Base-by-base conservation (phyloP, 176 grass and related monocot species). In the Paspalum notatum region DNA sequence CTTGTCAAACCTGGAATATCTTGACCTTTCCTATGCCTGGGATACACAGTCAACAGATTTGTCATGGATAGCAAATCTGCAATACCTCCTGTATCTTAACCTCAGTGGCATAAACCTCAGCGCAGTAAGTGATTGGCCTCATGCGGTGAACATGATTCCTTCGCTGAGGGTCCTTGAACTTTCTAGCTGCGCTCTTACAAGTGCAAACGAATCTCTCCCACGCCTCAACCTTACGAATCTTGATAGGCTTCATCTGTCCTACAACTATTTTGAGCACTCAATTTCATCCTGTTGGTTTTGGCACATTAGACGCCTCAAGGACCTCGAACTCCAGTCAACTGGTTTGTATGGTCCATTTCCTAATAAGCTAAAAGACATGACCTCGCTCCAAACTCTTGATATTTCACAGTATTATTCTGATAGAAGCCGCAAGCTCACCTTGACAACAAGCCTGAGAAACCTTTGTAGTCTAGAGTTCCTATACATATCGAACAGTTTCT, bases 281-380 rank as follows among this genome's bases (percentile, higher is more conserved):
- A 38, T 53, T 9, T 41, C 55, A 45, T 77, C 85, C 1, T 38
- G 83, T 60, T 87, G 80, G 85, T 65, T 91, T 22, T 87, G 85
- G 80, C 62, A 87, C 39, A 3, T 84, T 15, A 75, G 40, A 32
- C 14, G 32, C 7, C 53, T 87, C 21, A 16, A 20, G n/a, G 44
- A 63, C 25, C 43, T 84, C 2, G 0, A 60, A 39, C 24, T 91
- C 10, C 8, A 1, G 0, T 0, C 14, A 6, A 54, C 10, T 27
- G 0, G 16, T 14, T 61, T 83, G 7, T 12, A 66, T 0, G 88
- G 80, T 5, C 44, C 6, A 13, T 25, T 86, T 50, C 68, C 74
- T 5, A 4, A 25, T 42, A 13, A 22, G 5, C 18, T 84, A 25
- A 42, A 10, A 64, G 10, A 61, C 8, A 74, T 79, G 40, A 39